These are phyloP conservation scores for Talaromyces thailandensis DNA, from an alignment of 495 filamentous ascomycete species.

Conservation along the genomic window DNA sequence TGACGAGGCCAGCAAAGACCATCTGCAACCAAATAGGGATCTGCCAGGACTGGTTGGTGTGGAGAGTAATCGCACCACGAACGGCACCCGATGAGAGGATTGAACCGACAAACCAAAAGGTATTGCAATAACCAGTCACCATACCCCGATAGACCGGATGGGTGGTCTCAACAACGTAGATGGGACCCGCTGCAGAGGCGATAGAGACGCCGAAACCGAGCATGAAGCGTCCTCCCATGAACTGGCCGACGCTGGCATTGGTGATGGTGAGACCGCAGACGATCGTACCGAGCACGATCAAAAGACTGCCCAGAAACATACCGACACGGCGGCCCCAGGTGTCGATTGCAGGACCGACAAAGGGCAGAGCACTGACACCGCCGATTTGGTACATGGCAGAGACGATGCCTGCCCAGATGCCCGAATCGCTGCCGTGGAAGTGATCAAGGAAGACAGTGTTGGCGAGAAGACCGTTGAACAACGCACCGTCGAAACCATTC, in stretches of 20 bases:
- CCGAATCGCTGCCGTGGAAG: constrained; percentile 23
- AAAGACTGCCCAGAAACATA: constrained; percentile 48
- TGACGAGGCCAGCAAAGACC: constrained; percentile 37
- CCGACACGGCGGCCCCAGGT: constrained; percentile 50
- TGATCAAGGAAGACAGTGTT: constrained; percentile 24
- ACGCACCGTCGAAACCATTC: constrained; percentile 41
- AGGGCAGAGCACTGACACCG: constrained; percentile 42
- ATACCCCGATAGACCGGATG: constrained; percentile 60
- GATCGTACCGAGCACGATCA: constrained; percentile 51
- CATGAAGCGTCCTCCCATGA: constrained; percentile 64
- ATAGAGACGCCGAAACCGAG: constrained; percentile 67
- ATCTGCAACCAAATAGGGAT: constrained; percentile 56
- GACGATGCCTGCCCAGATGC: constrained; percentile 39
- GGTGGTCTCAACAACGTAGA: constrained; percentile 64
- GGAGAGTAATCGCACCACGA: constrained; percentile 23
- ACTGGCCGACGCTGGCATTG: constrained; percentile 33
- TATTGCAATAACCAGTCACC: constrained; percentile 47
- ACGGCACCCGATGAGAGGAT: constrained; percentile 26
- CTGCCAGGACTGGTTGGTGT: constrained; percentile 38
- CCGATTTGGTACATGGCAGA: constrained; percentile 51
- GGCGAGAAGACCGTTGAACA: constrained; percentile 31
- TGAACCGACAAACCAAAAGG: constrained; percentile 43
- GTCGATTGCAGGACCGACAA: constrained; percentile 42
- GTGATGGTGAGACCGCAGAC: constrained; percentile 37
- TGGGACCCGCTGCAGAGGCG: constrained; percentile 55